These are phyloP conservation scores for Penicillium atrosanguineum DNA, from an alignment of 495 filamentous ascomycete genomes.

Conservation along the genomic window DNA sequence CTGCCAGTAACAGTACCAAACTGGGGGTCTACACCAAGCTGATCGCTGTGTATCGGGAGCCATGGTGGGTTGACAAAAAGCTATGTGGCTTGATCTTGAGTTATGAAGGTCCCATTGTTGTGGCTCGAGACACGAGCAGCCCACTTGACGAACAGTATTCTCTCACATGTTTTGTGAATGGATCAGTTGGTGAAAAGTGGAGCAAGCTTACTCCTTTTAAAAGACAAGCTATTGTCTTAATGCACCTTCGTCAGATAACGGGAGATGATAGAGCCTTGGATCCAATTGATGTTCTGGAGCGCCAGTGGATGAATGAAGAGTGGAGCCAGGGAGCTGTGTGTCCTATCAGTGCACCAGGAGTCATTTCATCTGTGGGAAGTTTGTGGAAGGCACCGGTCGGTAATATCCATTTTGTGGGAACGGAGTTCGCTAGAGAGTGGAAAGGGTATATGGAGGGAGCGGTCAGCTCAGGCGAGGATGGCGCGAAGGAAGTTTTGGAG, in stretches of 20 bases:
- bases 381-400: slow-evolving; percentile 20
- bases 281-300: neutral
- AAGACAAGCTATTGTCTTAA: too few species aligned
- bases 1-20: neutral
- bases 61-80: neutral
- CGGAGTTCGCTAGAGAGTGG: slow-evolving; percentile 40
- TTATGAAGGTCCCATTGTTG: neutral
- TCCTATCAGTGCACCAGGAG: slow-evolving; percentile 8
- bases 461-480: slow-evolving; percentile 30
- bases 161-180: neutral
- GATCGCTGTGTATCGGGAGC: neutral
- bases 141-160: neutral
- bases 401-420: slow-evolving; percentile 44
- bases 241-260: too few species aligned
- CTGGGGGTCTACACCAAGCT: neutral
- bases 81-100: neutral
- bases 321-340: neutral
- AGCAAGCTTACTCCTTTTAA: neutral
- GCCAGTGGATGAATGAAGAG: neutral
- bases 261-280: too few species aligned
- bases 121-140: neutral
- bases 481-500: slow-evolving; percentile 37
- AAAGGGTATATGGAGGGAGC: slow-evolving; percentile 50
- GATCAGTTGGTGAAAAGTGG: neutral
- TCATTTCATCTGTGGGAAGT: slow-evolving; percentile 17